phyloP scores from a whole-genome alignment of 2,329 filamentous ascomycete species.

The Phialophora verrucosa region DNA sequence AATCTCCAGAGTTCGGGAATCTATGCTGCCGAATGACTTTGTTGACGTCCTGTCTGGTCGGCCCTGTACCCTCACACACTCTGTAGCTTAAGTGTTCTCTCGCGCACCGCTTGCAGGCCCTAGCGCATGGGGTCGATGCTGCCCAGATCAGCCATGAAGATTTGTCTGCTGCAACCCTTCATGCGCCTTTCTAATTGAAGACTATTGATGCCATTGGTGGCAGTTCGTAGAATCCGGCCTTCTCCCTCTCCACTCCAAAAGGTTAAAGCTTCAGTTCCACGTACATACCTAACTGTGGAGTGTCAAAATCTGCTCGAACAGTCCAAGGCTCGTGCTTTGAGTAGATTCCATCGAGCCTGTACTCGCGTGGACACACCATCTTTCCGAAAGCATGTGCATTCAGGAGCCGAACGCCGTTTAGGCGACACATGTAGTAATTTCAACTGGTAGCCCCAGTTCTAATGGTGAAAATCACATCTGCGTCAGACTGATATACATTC shows the following conservation, averaged over 20 bases:
- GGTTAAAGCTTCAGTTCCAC: not conserved
- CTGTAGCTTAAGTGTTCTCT: not conserved
- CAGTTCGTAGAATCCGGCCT: not conserved
- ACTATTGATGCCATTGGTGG: not conserved
- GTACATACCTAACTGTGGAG: not conserved
- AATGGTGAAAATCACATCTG: constrained; percentile 8
- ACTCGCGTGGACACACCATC: not conserved
- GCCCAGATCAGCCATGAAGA: not conserved
- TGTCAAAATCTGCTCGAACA: not conserved
- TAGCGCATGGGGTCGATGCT: not conserved
- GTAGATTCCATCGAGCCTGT: not conserved
- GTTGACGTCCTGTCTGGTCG: not conserved
- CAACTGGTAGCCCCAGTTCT: not conserved
- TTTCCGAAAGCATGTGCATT: not conserved
- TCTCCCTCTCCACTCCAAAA: not conserved
- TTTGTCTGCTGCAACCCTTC: not conserved
- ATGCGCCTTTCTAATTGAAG: not conserved
- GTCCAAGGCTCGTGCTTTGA: not conserved
- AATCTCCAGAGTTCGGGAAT: not conserved
- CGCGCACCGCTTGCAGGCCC: not conserved
- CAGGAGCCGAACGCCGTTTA: not conserved
- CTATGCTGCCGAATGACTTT: not conserved
- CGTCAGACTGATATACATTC: constrained; percentile 59
- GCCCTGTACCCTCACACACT: not conserved
- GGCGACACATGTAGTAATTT: not conserved